Percentiles rank a stretch among this genome's conserved stretches.
Evolutionary conservation across 2,329 filamentous ascomycete genomes (phyloP).

Genomic region (Lasiodiplodia citricola): DNA sequence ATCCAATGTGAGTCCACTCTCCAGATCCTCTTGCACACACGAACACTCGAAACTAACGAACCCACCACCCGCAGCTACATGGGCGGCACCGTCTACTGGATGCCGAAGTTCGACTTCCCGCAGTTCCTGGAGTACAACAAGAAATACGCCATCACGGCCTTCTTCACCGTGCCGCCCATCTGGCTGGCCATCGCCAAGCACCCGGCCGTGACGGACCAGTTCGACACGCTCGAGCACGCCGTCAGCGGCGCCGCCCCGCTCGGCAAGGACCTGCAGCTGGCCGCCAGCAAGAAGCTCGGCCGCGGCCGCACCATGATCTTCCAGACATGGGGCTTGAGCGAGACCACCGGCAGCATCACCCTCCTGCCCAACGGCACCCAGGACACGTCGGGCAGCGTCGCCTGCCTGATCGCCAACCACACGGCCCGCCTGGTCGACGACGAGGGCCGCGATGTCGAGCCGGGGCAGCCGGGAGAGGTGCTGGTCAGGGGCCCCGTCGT

Average conservation of each 20-base stretch:
- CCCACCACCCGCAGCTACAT: slow-evolving; percentile 32
- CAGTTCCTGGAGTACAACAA: slow-evolving; percentile 61
- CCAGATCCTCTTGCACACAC: background rate
- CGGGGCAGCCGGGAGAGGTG: slow-evolving; percentile 40
- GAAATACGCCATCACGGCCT: slow-evolving; percentile 57
- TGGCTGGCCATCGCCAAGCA: slow-evolving; percentile 64
- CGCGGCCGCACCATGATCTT: slow-evolving; percentile 47
- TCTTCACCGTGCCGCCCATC: slow-evolving; percentile 67
- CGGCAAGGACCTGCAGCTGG: slow-evolving; percentile 57
- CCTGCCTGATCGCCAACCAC: slow-evolving; percentile 47
- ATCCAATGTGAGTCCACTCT: slow-evolving; percentile 38
- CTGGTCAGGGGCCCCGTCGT: slow-evolving; percentile 44
- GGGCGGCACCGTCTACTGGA: slow-evolving; percentile 62
- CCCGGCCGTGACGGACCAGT: slow-evolving; percentile 57
- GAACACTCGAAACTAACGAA: background rate
- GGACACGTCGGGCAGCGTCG: slow-evolving; percentile 52
- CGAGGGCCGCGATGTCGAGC: slow-evolving; percentile 38
- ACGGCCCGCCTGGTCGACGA: slow-evolving; percentile 42
- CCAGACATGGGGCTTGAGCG: slow-evolving; percentile 65
- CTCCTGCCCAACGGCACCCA: slow-evolving; percentile 30
- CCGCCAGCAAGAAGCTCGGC: slow-evolving; percentile 56
- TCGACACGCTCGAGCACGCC: slow-evolving; percentile 56
- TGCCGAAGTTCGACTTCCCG: slow-evolving; percentile 63
- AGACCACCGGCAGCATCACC: slow-evolving; percentile 53
- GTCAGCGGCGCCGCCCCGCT: slow-evolving; percentile 63